Evolutionary conservation across 2,329 filamentous ascomycete genomes (phyloP).

Genomic region (Aspergillus ibericus): DNA sequence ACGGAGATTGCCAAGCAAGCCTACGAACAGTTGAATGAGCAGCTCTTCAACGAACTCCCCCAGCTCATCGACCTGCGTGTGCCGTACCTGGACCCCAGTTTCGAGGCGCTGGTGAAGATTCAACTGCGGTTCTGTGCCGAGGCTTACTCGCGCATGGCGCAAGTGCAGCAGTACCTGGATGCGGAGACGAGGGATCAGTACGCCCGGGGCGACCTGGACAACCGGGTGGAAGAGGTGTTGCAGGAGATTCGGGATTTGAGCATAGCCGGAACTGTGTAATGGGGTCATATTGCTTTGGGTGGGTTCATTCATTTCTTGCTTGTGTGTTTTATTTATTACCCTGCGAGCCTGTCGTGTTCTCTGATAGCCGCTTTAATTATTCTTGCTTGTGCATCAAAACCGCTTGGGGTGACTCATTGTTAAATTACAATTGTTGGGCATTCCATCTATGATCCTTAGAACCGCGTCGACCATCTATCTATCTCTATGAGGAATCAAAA

Average conservation of each 20-base stretch:
- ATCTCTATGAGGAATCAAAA: not conserved
- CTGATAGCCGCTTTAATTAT: not conserved
- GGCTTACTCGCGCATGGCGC: slow-evolving; percentile 95
- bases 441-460: not conserved
- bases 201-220: slow-evolving; percentile 87
- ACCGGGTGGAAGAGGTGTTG: slow-evolving; percentile 88
- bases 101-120: slow-evolving; percentile 98
- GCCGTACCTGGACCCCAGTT: slow-evolving; percentile 93
- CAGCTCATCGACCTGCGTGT: slow-evolving; percentile 96
- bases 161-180: slow-evolving; percentile 97
- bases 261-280: slow-evolving; percentile 72
- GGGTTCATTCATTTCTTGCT: slow-evolving; percentile 12
- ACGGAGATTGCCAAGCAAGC: slow-evolving; percentile 88
- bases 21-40: slow-evolving; percentile 97
- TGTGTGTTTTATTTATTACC: slow-evolving; percentile 7
- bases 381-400: not conserved
- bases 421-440: not conserved
- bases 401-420: not conserved
- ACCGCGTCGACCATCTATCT: no score
- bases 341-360: not conserved
- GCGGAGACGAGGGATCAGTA: slow-evolving; percentile 95
- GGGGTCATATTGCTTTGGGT: slow-evolving; percentile 6
- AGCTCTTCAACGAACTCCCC: slow-evolving; percentile 86
- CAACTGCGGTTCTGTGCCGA: slow-evolving; percentile 97
- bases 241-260: slow-evolving; percentile 97